Evolutionary conservation across 169 alveolate species (phyloP).

Genomic region (Ichthyophthirius multifiliis): DNA sequence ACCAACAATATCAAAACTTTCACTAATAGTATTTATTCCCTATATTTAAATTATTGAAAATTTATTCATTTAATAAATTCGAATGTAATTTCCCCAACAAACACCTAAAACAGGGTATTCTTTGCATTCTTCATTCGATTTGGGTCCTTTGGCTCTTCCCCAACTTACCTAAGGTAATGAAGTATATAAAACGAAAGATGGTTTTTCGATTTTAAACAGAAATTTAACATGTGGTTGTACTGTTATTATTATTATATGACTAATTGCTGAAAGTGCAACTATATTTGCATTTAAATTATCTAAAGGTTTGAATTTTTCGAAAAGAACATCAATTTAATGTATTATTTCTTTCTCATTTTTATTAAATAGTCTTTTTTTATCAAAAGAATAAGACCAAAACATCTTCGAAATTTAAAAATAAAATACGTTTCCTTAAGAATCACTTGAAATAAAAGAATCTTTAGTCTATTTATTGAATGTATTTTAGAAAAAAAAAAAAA

Average conservation of each 20-base stretch:
- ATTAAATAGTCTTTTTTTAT: background rate
- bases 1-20: slow-evolving; percentile 2
- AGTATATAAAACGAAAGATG: background rate
- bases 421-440: background rate
- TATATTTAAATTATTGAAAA: background rate
- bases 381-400: background rate
- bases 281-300: background rate
- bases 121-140: background rate
- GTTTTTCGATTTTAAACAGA: background rate
- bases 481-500: no score
- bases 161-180: background rate
- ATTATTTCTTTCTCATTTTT: background rate
- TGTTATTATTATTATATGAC: background rate
- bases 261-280: background rate
- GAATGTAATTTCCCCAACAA: background rate
- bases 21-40: background rate
- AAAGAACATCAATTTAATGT: background rate
- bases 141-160: background rate
- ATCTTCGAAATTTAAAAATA: background rate
- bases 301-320: background rate
- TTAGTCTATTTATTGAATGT: no score
- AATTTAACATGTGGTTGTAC: background rate
- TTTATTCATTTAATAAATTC: background rate
- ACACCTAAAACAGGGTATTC: background rate
- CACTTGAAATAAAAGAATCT: background rate